Conservation (phyloP, 345 rosid genomes). For the Alliaria petiolata region DNA sequence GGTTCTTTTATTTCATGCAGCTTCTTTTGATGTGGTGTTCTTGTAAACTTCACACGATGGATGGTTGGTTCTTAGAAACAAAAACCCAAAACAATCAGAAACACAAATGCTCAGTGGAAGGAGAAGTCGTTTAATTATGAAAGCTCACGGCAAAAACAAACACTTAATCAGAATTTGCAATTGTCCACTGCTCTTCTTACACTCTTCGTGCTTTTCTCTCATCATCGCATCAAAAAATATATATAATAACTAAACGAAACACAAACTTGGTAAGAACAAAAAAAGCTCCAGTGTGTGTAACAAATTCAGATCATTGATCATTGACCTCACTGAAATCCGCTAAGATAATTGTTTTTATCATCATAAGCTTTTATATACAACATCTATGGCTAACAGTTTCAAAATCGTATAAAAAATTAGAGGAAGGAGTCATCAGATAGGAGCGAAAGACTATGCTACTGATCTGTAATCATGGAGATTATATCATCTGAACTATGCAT, state of each 20-base stretch:
- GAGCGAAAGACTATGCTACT: conserved; percentile 76
- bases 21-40: too few relatives aligned
- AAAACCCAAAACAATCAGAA: too few relatives aligned
- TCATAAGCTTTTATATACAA: conserved; percentile 53
- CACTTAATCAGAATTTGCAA: not conserved
- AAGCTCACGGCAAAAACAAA: conserved; percentile 66
- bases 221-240: conserved; percentile 76
- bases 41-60: too few relatives aligned
- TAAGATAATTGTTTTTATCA: conserved; percentile 68
- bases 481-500: conserved; percentile 90
- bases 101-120: conserved; percentile 88
- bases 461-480: conserved; percentile 41
- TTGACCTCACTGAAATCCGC: conserved; percentile 94
- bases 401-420: too few relatives aligned
- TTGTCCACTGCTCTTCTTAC: conserved; percentile 68
- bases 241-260: not conserved
- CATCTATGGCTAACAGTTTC: too few relatives aligned
- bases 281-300: conserved; percentile 93
- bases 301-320: conserved; percentile 78
- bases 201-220: conserved; percentile 54
- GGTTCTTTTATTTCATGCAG: too few relatives aligned
- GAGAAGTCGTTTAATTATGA: conserved; percentile 69
- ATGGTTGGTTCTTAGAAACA: too few relatives aligned
- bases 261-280: not conserved
- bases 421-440: conserved; percentile 72